These are phyloP conservation scores for Aspergillus sclerotioniger DNA, from an alignment of 495 filamentous ascomycete species.

Conservation along the genomic window DNA sequence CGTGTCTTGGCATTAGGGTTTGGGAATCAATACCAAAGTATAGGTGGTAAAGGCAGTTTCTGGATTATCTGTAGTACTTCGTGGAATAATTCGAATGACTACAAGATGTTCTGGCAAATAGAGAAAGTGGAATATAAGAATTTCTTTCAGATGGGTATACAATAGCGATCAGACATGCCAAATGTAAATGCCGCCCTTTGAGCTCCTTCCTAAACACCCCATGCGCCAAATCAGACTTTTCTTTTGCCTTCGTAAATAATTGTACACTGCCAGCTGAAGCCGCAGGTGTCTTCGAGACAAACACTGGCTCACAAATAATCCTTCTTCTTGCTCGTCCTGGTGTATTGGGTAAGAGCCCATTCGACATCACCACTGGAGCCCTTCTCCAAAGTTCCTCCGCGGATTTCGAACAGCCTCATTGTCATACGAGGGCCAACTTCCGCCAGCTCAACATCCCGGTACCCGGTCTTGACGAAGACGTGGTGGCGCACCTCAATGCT, in stretches of 20 bases:
- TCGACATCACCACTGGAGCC: slow-evolving; percentile 91
- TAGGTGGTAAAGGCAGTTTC: no score
- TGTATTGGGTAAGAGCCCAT: slow-evolving; percentile 94
- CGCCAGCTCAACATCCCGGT: slow-evolving; percentile 84
- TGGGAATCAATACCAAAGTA: no score
- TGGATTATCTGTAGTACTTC: neutral
- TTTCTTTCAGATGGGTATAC: slow-evolving; percentile 25
- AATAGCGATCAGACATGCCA: slow-evolving; percentile 19
- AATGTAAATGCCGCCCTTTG: slow-evolving; percentile 12
- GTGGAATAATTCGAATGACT: neutral
- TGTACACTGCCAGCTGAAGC: slow-evolving; percentile 1
- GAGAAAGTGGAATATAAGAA: neutral
- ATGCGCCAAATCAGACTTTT: slow-evolving; percentile 28
- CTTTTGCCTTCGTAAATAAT: slow-evolving; percentile 20
- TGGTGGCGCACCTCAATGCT: slow-evolving; percentile 84
- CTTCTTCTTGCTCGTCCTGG: slow-evolving; percentile 87
- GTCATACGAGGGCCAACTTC: slow-evolving; percentile 97
- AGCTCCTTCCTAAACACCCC: slow-evolving; percentile 21
- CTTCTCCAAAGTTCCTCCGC: slow-evolving; percentile 89
- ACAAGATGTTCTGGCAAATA: neutral
- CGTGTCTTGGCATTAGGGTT: neutral
- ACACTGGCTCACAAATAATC: slow-evolving; percentile 68
- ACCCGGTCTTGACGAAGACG: slow-evolving; percentile 79
- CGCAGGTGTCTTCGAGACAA: neutral
- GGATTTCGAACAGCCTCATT: slow-evolving; percentile 92